Evolutionary conservation across 768 basidiomycete genomes (phyloP).

Genomic region (Pilatotrama ljubarskyi): DNA sequence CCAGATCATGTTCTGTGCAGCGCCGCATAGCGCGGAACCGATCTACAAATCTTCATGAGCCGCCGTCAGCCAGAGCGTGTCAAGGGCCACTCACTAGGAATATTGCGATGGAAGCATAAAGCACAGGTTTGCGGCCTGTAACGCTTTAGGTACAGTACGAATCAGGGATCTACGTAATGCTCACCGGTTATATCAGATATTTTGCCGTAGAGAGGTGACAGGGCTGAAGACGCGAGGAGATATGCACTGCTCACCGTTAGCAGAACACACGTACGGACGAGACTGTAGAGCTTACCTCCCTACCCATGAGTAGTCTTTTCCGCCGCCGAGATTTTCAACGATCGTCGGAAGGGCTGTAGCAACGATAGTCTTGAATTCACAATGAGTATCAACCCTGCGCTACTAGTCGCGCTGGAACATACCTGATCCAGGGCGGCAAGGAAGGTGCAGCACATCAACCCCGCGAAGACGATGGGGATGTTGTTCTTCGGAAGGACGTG

Average conservation of each 20-base stretch:
- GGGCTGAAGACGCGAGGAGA: constrained; percentile 63
- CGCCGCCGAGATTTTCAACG: constrained; percentile 44
- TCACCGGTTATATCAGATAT: constrained; percentile 59
- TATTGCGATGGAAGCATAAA: constrained; percentile 61
- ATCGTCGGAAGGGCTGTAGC: constrained; percentile 54
- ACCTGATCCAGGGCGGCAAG: constrained; percentile 51
- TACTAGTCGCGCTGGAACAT: not conserved
- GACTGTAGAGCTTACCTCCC: constrained; percentile 37
- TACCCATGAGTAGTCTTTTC: constrained; percentile 51
- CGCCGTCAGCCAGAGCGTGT: not conserved
- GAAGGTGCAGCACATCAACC: constrained; percentile 45
- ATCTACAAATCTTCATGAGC: constrained; percentile 41
- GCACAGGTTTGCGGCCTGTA: constrained; percentile 65
- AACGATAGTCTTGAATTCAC: constrained; percentile 41
- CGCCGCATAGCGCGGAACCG: constrained; percentile 80
- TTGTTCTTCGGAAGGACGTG: constrained; percentile 46
- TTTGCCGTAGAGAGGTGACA: constrained; percentile 78
- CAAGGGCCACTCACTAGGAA: constrained; percentile 55
- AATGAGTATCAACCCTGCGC: not conserved
- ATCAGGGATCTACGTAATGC: not conserved
- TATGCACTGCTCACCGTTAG: constrained; percentile 55
- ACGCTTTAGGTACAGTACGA: constrained; percentile 29
- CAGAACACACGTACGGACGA: not conserved
- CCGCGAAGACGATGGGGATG: constrained; percentile 43
- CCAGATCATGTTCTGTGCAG: constrained; percentile 79